These are phyloP conservation scores for Blastobotrys terrestris DNA, from an alignment of 805 yeast species.

Conservation along the genomic window DNA sequence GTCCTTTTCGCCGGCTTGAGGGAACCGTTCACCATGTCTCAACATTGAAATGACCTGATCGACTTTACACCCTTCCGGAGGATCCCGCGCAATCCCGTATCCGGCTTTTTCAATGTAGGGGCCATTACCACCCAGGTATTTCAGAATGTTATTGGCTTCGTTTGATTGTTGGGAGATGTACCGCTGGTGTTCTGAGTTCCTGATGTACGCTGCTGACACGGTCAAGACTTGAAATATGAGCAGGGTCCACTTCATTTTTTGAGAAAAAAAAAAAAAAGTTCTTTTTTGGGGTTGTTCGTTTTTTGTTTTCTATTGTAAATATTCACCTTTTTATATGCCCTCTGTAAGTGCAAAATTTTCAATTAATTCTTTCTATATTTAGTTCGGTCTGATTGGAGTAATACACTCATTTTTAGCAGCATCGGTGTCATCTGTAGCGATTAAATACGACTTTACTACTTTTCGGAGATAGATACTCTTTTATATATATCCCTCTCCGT, in stretches of 20 bases:
- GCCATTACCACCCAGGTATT: constrained; percentile 46
- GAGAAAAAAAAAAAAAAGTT: neutral
- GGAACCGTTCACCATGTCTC: constrained; percentile 61
- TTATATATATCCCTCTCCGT: too few relatives aligned
- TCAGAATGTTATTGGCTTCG: constrained; percentile 40
- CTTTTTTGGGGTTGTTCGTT: too few relatives aligned
- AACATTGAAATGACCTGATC: constrained; percentile 49
- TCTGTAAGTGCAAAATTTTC: too few relatives aligned
- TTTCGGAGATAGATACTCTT: too few relatives aligned
- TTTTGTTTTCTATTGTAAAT: too few relatives aligned
- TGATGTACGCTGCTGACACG: neutral
- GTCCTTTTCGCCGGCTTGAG: constrained; percentile 21
- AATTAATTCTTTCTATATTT: too few relatives aligned
- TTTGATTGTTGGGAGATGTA: neutral
- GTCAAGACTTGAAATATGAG: neutral
- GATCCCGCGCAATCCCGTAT: constrained; percentile 45
- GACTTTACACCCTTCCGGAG: constrained; percentile 45
- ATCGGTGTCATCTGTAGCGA: too few relatives aligned
- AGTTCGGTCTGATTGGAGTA: too few relatives aligned
- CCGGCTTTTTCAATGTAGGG: constrained; percentile 49
- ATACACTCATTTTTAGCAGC: too few relatives aligned
- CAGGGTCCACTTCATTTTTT: neutral
- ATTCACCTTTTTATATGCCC: too few relatives aligned
- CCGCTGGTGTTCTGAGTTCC: neutral
- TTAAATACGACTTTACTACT: too few relatives aligned